Percentiles rank a stretch among this genome's conserved stretches.
phyloP scores from a whole-genome alignment of 192 early-diverging fungal species.

The Backusella tuberculispora region DNA sequence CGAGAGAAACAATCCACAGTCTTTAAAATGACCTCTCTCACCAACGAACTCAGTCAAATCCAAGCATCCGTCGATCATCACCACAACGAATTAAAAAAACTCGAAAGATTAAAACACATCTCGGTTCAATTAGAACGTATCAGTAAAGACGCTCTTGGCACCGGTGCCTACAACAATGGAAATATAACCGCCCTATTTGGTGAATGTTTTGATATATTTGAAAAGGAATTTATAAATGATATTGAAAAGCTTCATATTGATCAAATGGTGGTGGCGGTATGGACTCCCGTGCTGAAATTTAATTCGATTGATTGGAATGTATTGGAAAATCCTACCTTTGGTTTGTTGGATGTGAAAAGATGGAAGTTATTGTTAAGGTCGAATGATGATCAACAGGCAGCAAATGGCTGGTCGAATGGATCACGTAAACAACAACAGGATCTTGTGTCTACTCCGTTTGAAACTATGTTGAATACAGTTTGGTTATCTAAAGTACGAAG shows the following conservation, averaged over 20 bases:
- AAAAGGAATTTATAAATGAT: constrained; percentile 59
- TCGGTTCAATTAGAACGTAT: constrained; percentile 48
- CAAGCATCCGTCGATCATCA: constrained; percentile 39
- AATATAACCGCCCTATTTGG: constrained; percentile 51
- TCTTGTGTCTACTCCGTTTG: constrained; percentile 69
- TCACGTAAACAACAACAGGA: not conserved
- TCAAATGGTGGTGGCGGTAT: constrained; percentile 60
- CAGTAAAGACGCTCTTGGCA: constrained; percentile 31
- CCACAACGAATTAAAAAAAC: constrained; percentile 42
- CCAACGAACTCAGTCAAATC: constrained; percentile 41
- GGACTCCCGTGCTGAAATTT: constrained; percentile 57
- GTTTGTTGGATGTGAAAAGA: constrained; percentile 51
- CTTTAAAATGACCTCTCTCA: constrained; percentile 42
- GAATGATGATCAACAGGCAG: constrained; percentile 36
- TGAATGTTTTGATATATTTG: constrained; percentile 58
- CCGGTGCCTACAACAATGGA: constrained; percentile 37
- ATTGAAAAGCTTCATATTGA: constrained; percentile 66
- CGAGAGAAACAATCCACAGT: constrained; percentile 58
- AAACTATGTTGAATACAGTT: constrained; percentile 72
- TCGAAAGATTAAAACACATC: constrained; percentile 50
- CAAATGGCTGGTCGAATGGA: constrained; percentile 17
- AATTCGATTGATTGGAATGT: constrained; percentile 65
- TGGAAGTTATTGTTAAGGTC: constrained; percentile 62
- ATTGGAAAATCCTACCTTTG: constrained; percentile 59
- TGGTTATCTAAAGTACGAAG: constrained; percentile 82